These are phyloP conservation scores for Senecio squalidus DNA, from an alignment of 140 eudicot species.

Conservation along the genomic window DNA sequence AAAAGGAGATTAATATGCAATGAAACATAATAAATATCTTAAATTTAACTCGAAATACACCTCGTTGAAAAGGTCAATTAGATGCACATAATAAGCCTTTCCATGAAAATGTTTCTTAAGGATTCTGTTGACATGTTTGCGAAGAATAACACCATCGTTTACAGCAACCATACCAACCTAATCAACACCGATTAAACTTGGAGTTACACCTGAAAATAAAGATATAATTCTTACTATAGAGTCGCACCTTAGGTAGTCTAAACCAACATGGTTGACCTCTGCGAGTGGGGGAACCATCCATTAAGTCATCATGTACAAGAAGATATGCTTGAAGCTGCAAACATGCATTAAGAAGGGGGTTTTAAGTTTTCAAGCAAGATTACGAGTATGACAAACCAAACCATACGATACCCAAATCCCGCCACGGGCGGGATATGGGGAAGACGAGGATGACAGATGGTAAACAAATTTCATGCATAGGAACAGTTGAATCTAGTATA, in stretches of 20 bases:
- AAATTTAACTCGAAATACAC: slow-evolving; percentile 21
- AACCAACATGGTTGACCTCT: slow-evolving; percentile 89
- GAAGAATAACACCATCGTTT: slow-evolving; percentile 66
- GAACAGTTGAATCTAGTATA: too few relatives aligned
- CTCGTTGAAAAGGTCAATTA: slow-evolving; percentile 70
- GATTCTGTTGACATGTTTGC: slow-evolving; percentile 60
- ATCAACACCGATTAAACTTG: too few relatives aligned
- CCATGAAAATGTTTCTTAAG: slow-evolving; percentile 56
- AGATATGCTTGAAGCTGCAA: slow-evolving; percentile 71
- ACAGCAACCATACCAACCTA: slow-evolving; percentile 73
- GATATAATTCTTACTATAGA: too few relatives aligned
- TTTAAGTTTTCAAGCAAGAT: background rate
- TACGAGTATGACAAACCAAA: too few relatives aligned
- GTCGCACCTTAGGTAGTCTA: slow-evolving; percentile 55
- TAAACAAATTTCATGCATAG: too few relatives aligned
- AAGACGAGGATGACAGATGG: background rate
- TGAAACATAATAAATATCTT: background rate
- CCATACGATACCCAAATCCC: too few relatives aligned
- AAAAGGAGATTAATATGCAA: background rate
- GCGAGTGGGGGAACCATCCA: slow-evolving; percentile 56
- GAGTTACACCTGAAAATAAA: too few relatives aligned
- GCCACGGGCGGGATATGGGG: background rate
- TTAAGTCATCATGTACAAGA: slow-evolving; percentile 66
- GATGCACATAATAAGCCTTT: slow-evolving; percentile 58
- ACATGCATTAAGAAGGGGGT: background rate